Evolutionary conservation across 2,329 filamentous ascomycete species (phyloP).

Genomic region (Simplicillium sp.): DNA sequence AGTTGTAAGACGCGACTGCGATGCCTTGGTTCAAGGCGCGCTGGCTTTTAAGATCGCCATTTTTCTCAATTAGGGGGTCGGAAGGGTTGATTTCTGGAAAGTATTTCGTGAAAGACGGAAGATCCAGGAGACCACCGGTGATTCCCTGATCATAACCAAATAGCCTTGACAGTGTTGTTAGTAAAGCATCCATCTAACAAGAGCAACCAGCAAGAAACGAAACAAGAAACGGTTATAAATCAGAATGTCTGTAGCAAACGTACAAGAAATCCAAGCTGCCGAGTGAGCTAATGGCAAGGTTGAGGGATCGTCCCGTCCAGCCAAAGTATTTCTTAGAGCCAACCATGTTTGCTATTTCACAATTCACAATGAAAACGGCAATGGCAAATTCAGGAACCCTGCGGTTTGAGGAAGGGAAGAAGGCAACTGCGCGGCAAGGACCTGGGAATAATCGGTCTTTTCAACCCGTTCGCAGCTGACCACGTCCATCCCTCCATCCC

Average conservation of each 20-base stretch:
- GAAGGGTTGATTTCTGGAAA: constrained; percentile 35
- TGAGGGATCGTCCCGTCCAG: constrained; percentile 9
- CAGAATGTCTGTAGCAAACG: background rate
- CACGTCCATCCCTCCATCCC: background rate
- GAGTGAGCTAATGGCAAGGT: constrained; percentile 9
- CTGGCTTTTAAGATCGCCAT: constrained; percentile 14
- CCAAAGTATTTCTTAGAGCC: constrained; percentile 9
- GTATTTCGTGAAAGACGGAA: constrained; percentile 40
- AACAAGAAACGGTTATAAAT: no score
- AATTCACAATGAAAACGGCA: background rate
- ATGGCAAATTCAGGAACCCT: background rate
- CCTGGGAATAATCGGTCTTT: no score
- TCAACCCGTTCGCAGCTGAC: background rate
- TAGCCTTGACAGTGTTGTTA: background rate
- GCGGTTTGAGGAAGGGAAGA: background rate
- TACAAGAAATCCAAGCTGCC: constrained; percentile 9
- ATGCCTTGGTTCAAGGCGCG: constrained; percentile 34
- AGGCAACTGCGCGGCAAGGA: background rate
- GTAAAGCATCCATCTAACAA: background rate
- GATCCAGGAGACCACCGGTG: constrained; percentile 57
- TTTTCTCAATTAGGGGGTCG: constrained; percentile 21
- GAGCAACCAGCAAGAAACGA: background rate
- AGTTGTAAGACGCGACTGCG: constrained; percentile 34
- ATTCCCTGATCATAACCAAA: constrained; percentile 47
- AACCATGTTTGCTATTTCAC: constrained; percentile 1